These are phyloP conservation scores for Violaceomyces palustris DNA, from an alignment of 1,284 basidiomycete species.

Conservation along the genomic window DNA sequence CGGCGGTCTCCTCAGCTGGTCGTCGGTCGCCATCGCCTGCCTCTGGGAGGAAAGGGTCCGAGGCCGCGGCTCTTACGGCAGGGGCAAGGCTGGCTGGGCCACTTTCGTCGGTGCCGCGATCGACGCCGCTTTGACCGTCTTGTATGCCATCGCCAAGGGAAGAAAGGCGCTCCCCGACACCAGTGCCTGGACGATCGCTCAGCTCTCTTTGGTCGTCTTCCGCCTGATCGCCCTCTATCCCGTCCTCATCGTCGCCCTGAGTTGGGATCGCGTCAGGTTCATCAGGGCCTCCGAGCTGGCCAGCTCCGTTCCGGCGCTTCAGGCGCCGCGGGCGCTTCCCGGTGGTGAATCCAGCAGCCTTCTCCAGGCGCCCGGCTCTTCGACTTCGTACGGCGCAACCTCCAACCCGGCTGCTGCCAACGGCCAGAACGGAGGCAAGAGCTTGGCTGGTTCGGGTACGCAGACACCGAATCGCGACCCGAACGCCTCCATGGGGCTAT, in stretches of 20 bases:
- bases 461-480: slow-evolving; percentile 22
- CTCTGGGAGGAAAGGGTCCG: slow-evolving; percentile 36
- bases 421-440: not conserved
- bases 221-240: slow-evolving; percentile 39
- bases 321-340: slow-evolving; percentile 10
- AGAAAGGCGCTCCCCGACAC: slow-evolving; percentile 10
- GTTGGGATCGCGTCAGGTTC: slow-evolving; percentile 31
- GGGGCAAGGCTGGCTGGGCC: slow-evolving; percentile 31
- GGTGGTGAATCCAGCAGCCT: slow-evolving; percentile 4
- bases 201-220: slow-evolving; percentile 33
- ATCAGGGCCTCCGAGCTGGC: slow-evolving; percentile 29
- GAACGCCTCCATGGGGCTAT: slow-evolving; percentile 43
- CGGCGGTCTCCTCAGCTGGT: slow-evolving; percentile 40
- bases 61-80: slow-evolving; percentile 33
- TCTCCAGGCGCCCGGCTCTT: slow-evolving; percentile 8
- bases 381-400: slow-evolving; percentile 20
- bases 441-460: slow-evolving; percentile 9
- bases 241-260: slow-evolving; percentile 28
- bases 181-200: slow-evolving; percentile 32
- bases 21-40: slow-evolving; percentile 26
- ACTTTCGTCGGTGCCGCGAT: slow-evolving; percentile 8
- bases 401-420: slow-evolving; percentile 1
- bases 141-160: slow-evolving; percentile 23
- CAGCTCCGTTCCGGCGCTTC: slow-evolving; percentile 8
- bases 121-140: slow-evolving; percentile 27